Conservation (phyloP, 345 rosid species). For the Durio zibethinus region DNA sequence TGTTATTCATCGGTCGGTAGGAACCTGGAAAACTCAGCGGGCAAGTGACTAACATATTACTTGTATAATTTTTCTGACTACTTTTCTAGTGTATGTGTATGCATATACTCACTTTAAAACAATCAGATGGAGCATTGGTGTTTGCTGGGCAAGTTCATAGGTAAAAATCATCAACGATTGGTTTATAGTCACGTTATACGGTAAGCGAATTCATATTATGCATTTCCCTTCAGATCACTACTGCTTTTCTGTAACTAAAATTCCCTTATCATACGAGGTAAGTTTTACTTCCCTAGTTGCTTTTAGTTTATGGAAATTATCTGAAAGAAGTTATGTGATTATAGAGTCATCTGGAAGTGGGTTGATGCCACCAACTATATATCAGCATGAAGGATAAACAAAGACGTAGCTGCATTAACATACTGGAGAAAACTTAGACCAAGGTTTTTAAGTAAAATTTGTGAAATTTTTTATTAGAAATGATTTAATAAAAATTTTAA, state of each 20-base stretch:
- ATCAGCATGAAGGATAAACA: background rate
- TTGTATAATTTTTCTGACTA: background rate
- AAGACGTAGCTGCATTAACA: background rate
- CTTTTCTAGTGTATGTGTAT: background rate
- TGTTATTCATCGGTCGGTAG: conserved; percentile 88
- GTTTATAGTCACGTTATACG: conserved; percentile 76
- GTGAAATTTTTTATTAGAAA: too few species aligned
- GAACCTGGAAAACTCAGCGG: conserved; percentile 64
- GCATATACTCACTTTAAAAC: background rate
- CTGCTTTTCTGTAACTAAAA: background rate
- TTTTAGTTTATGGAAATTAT: background rate
- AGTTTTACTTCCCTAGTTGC: too few species aligned
- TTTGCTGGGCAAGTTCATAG: conserved; percentile 94
- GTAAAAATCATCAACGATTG: conserved; percentile 85
- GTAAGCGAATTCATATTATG: conserved; percentile 38
- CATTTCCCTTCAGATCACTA: background rate
- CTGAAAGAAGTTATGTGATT: background rate
- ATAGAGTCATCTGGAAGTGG: background rate
- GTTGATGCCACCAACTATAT: background rate
- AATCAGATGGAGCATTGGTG: conserved; percentile 85
- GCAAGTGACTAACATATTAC: conserved; percentile 35
- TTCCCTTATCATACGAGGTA: too few species aligned
- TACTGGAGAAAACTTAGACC: too few species aligned
- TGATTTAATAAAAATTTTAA: too few species aligned
- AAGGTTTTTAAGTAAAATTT: too few species aligned